These are phyloP conservation scores for Ambrosia trifida DNA, from an alignment of 129 eudicot genomes.

Conservation along the genomic window DNA sequence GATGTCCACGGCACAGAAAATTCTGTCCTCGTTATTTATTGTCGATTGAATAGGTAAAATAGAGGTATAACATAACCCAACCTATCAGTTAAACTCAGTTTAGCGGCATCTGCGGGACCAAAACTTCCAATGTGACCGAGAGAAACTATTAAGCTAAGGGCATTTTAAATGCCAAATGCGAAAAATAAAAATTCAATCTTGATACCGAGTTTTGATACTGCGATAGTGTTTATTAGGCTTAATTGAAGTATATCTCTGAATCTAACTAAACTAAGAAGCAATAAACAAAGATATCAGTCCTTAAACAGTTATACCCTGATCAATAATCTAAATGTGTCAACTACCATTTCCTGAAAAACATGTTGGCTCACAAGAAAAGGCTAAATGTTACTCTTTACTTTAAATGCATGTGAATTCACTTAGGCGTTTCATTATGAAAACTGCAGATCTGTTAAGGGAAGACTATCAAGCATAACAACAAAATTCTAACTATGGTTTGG, in stretches of 20 bases:
- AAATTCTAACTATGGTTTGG: not conserved
- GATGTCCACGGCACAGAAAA: slow-evolving; percentile 84
- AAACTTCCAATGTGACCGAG: slow-evolving; percentile 94
- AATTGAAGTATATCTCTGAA: not conserved
- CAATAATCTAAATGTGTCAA: slow-evolving; percentile 79
- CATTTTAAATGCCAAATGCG: not conserved
- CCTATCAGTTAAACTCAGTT: slow-evolving; percentile 96
- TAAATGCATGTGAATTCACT: not conserved
- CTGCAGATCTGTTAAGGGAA: not conserved
- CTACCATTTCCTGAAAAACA: slow-evolving; percentile 97
- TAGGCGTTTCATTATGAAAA: slow-evolving; percentile 6
- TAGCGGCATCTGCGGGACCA: slow-evolving; percentile 94
- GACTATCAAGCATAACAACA: too few relatives aligned
- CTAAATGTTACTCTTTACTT: slow-evolving; percentile 12
- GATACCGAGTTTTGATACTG: not conserved
- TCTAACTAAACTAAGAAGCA: slow-evolving; percentile 17
- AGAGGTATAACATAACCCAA: slow-evolving; percentile 19
- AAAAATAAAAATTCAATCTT: not conserved
- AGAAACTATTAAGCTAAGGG: slow-evolving; percentile 96
- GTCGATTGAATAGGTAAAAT: slow-evolving; percentile 22
- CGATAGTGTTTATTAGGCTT: too few relatives aligned
- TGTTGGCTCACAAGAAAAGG: slow-evolving; percentile 52
- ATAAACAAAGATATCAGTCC: slow-evolving; percentile 14
- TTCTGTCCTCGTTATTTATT: slow-evolving; percentile 45
- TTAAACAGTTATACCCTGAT: slow-evolving; percentile 42